Evolutionary conservation across 345 rosid genomes (phyloP), one percentile per base, ranked within the genome.

Genomic region (Eucalyptus sideroxylon): DNA sequence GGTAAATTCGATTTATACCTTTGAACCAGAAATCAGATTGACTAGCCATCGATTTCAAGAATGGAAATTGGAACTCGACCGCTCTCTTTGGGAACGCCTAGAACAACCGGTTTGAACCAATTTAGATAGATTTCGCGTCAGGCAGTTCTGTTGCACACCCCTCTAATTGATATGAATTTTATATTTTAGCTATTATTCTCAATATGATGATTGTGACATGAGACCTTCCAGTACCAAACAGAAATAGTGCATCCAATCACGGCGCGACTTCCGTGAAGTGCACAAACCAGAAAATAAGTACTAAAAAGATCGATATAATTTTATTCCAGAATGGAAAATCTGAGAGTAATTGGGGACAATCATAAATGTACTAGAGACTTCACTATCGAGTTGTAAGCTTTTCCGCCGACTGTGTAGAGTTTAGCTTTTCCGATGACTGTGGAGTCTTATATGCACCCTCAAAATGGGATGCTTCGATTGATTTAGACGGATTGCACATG

Each of bases 21-120:
- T 53, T 1, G 2, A 53, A 53, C 1, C 2, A 53, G 0, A 0
- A 53, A 19, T 2, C 2, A 1, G 0, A 53, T 19, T 53, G 5
- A 53, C 26, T 53, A 53, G 2, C 24, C 56, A 53, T 53, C 4
- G 2, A 53, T 53, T 53, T 53, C 59, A 19, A 53, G 5, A 53
- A 53, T 8, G 10, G 10, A 8, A 53, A 53, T 4, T 53, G 4
- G 4, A 53, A 53, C 10, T 0, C 4, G 24, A 19, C 10, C 9
- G 56, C 23, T 9, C 24, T 53, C 24, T 53, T 9, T 53, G 1
- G 1, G 24, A 53, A 51, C 4, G 4, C 23, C 23, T 4, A 51
- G 0, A 53, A 53, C 10, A 1, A 2, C 24, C 2, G 4, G 4
- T 19, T 3, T 53, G 4, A 4, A 8, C 56, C 24, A 19, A 53